Conservation (phyloP, 371 early-diverging fungal genomes). For the Batkoa obscura region DNA sequence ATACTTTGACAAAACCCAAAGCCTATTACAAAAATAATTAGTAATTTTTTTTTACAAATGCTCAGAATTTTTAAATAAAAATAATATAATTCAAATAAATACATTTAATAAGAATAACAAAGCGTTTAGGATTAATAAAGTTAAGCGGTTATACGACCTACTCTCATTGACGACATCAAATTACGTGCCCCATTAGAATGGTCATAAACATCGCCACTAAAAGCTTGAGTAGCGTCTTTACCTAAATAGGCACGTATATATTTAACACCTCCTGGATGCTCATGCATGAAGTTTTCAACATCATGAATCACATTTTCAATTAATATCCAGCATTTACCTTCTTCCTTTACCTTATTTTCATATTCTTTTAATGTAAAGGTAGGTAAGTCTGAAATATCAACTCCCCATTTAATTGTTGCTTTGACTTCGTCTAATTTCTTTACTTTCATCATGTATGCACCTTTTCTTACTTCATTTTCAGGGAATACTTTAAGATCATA, state of each 20-base stretch:
- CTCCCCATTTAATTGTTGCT: conserved; percentile 49
- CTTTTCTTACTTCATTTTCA: conserved; percentile 74
- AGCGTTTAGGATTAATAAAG: too few relatives aligned
- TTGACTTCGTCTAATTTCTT: conserved; percentile 46
- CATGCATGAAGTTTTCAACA: conserved; percentile 63
- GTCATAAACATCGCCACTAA: conserved; percentile 79
- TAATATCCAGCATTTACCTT: conserved; percentile 53
- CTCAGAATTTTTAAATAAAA: too few relatives aligned
- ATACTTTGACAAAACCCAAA: too few relatives aligned
- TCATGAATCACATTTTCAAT: conserved; percentile 82
- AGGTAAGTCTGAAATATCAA: conserved; percentile 47
- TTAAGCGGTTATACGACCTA: too few relatives aligned
- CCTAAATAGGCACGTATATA: conserved; percentile 56
- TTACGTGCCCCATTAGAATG: conserved; percentile 68
- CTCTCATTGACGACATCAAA: conserved; percentile 47
- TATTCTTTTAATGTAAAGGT: conserved; percentile 55
- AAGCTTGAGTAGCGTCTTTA: conserved; percentile 64
- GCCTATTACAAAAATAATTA: too few relatives aligned
- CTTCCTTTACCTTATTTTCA: conserved; percentile 13
- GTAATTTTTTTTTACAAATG: too few relatives aligned
- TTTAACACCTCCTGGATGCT: conserved; percentile 81
- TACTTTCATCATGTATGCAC: conserved; percentile 59
- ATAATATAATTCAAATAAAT: too few relatives aligned
- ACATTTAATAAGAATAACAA: too few relatives aligned
- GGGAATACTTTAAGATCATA: conserved; percentile 78